Evolutionary conservation across 2,329 filamentous ascomycete genomes (phyloP).

Genomic region (Penicillium psychrosexuale): DNA sequence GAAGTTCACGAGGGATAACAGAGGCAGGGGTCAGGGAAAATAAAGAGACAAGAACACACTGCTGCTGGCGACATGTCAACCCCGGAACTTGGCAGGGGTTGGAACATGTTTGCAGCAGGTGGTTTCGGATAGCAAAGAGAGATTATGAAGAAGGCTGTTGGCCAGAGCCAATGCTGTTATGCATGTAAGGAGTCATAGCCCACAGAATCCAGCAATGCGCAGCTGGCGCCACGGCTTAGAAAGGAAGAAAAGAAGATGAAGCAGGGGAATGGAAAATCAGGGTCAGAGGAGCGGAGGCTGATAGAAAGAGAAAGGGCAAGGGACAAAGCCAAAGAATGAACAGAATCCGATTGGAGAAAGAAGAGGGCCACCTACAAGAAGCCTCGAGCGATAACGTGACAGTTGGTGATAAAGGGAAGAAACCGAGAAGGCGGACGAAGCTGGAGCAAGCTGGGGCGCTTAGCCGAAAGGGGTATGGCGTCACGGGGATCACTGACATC

Average conservation of each 20-base stretch:
- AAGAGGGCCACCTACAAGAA: conserved; percentile 46
- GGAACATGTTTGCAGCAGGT: conserved; percentile 14
- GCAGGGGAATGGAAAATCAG: conserved; percentile 16
- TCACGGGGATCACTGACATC: neutral
- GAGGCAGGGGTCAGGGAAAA: conserved; percentile 22
- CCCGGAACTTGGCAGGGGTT: conserved; percentile 11
- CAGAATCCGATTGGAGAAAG: conserved; percentile 22
- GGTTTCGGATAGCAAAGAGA: conserved; percentile 18
- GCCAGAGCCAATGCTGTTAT: conserved; percentile 13
- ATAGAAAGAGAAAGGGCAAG: conserved; percentile 19
- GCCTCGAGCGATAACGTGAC: conserved; percentile 28
- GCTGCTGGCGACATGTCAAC: conserved; percentile 15
- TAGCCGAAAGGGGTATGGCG: conserved; percentile 1
- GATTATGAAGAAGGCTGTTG: conserved; percentile 17
- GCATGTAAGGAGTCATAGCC: conserved; percentile 18
- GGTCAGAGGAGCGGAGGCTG: conserved; percentile 13
- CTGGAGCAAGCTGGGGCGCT: conserved; percentile 8
- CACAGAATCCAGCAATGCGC: conserved; percentile 16
- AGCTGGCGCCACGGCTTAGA: neutral
- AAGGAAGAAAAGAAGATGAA: conserved; percentile 14
- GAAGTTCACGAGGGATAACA: conserved; percentile 23
- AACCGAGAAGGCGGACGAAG: conserved; percentile 11
- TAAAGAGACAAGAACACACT: conserved; percentile 22
- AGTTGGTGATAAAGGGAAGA: conserved; percentile 9
- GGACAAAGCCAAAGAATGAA: conserved; percentile 20